Percentiles rank a stretch among this genome's conserved stretches.
phyloP scores from a whole-genome alignment of 352 stramenopile species.

The Paralagenidium karlingii region DNA sequence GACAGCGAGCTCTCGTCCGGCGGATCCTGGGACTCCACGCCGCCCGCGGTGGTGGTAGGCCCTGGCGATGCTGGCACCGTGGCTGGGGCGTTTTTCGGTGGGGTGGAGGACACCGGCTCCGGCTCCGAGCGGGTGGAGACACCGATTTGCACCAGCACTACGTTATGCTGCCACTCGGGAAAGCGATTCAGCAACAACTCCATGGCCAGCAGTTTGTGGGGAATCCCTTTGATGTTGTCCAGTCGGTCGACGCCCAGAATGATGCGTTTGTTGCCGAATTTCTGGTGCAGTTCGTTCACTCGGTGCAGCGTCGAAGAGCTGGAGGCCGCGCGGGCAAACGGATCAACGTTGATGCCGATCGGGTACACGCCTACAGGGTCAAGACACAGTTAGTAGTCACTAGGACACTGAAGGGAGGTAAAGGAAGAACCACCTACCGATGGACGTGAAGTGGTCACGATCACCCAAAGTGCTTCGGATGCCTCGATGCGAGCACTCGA shows the following conservation, averaged over 20 bases:
- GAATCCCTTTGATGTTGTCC: conserved; percentile 85
- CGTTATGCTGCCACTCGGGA: conserved; percentile 89
- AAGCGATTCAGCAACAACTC: conserved; percentile 75
- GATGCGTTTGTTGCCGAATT: conserved; percentile 72
- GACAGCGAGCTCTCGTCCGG: conserved; percentile 10
- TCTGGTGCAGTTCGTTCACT: conserved; percentile 57
- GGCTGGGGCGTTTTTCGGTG: not conserved
- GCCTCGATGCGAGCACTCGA: conserved; percentile 63
- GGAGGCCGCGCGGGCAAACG: conserved; percentile 51
- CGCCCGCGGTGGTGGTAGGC: not conserved
- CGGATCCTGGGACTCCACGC: conserved; percentile 9
- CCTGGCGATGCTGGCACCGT: not conserved
- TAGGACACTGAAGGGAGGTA: too few relatives aligned
- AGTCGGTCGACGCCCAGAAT: conserved; percentile 78
- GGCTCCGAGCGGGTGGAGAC: conserved; percentile 73
- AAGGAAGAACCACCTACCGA: too few relatives aligned
- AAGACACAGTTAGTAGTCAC: too few relatives aligned
- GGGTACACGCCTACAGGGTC: too few relatives aligned
- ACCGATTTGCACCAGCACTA: conserved; percentile 93
- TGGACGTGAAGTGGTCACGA: conserved; percentile 78
- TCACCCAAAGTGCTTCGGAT: conserved; percentile 52
- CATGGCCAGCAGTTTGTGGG: conserved; percentile 81
- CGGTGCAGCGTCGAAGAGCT: conserved; percentile 40
- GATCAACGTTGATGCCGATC: conserved; percentile 77
- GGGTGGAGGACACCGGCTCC: not conserved